Percentiles rank a stretch among this genome's conserved stretches.
Conservation (phyloP, 1,284 basidiomycete genomes). For the Leucoagaricus sp. region DNA sequence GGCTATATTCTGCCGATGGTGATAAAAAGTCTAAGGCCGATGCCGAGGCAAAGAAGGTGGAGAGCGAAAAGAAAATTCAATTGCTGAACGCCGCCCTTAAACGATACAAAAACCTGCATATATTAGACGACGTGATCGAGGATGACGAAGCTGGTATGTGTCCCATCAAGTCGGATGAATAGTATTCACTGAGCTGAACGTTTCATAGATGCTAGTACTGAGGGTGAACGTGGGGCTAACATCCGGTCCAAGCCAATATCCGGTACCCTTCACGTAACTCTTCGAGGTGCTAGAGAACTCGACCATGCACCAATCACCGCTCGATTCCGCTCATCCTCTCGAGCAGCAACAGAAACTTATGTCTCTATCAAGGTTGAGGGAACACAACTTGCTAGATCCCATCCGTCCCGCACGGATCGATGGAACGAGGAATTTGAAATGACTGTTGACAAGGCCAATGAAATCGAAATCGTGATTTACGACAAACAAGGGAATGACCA, state of each 20-base stretch:
- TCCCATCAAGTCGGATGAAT: constrained; percentile 10
- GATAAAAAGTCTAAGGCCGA: constrained; percentile 93
- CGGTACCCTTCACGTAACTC: constrained; percentile 88
- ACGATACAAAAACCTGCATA: constrained; percentile 94
- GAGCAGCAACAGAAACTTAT: constrained; percentile 82
- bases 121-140: constrained; percentile 87
- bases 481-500: constrained; percentile 88
- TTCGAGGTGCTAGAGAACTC: constrained; percentile 90
- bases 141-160: constrained; percentile 71
- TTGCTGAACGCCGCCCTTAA: constrained; percentile 91
- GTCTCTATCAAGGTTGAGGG: constrained; percentile 98
- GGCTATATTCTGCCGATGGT: constrained; percentile 91
- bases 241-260: constrained; percentile 91
- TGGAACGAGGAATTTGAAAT: constrained; percentile 99
- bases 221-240: constrained; percentile 90
- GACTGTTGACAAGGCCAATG: constrained; percentile 96
- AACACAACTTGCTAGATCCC: constrained; percentile 89
- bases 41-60: constrained; percentile 91
- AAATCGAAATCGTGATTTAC: constrained; percentile 96
- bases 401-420: constrained; percentile 90
- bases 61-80: constrained; percentile 96
- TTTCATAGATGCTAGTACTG: constrained; percentile 52
- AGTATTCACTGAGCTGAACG: neutral
- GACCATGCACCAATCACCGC: constrained; percentile 82
- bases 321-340: constrained; percentile 74